Conservation (phyloP, 78 protist genomes). For the Anaeramoeba flamelloides region DNA sequence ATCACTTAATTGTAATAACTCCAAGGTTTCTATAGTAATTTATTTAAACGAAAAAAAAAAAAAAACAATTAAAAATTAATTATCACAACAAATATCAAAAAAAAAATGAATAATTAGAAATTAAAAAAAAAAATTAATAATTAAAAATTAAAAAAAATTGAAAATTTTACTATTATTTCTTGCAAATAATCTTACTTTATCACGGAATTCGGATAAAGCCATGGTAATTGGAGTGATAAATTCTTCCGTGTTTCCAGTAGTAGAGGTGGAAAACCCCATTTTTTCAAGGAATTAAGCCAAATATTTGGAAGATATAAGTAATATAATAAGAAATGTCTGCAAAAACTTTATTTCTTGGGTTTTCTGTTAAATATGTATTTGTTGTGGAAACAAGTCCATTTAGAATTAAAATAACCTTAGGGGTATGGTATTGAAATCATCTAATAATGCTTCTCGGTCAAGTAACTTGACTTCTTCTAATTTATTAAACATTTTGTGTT, state of each 20-base stretch:
- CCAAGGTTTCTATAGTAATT: no score
- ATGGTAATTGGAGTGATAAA: neutral
- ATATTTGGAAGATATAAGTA: neutral
- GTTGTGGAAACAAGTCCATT: neutral
- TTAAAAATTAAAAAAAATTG: no score
- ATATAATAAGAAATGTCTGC: neutral
- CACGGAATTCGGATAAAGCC: neutral
- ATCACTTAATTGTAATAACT: constrained; percentile 36
- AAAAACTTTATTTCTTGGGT: neutral
- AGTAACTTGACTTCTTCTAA: neutral
- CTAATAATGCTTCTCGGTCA: neutral
- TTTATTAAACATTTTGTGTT: neutral
- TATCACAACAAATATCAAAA: no score
- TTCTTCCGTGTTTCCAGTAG: neutral
- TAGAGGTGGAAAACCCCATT: neutral
- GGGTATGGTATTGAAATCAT: neutral
- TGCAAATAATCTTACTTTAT: neutral
- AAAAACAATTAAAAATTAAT: no score
- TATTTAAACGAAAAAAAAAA: no score
- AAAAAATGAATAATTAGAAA: no score
- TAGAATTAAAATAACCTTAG: neutral
- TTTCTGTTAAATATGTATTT: neutral
- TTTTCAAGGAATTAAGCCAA: neutral
- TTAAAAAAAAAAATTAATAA: no score
- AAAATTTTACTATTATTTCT: neutral